Base-by-base conservation (phyloP, 2,329 filamentous ascomycete genomes). In the Hymenoscyphus fructigenus region DNA sequence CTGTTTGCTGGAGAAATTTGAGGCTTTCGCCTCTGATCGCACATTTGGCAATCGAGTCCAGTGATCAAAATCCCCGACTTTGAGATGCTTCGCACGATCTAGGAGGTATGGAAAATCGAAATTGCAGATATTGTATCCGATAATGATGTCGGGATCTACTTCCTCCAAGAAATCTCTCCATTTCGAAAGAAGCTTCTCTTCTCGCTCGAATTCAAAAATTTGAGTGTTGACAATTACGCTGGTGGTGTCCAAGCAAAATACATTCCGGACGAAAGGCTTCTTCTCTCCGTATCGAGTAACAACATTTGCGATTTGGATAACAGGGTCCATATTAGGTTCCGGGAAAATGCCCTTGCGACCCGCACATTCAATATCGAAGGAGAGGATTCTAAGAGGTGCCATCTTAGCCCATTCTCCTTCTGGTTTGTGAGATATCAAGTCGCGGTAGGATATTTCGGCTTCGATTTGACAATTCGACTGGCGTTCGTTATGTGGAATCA, bases 361-460 rank as follows among this genome's bases (percentile, higher is more conserved):
- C 71, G 95, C 95, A 78, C 95, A 99, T 78, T 99, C 95, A 72
- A 99, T 99, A 85, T 99, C 95, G 74, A 99, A 98, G 4, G 95
- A 98, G 57, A 99, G 79, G 57, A 97, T 90, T 67, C 95, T 88
- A 3, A 99, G 82, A 0, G 95, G 95, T 0, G 96, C 95, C 89
- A 98, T 97, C 79, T 97, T 99, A 32, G 92, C 92, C 93, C 94
- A 99, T 75, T 98, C 93, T 20, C 93, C 94, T 70, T 95, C 90
- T 1, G 93, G 88, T 59, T 91, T 87, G 77, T 98, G 94, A 10
- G 95, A 88, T 68, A 97, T 88, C 9, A 99, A 81, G 72, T 98
- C 89, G 65, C 83, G 81, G 74, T 96, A 97, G 76, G 90, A 88
- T 63, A 96, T 86, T 70, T 89, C 85, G 14, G 94, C 95, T 79